A percentile compares a stretch with the other conserved stretches of the same genome.
Conservation (phyloP, 148 eudicot species). For the Silene conica region DNA sequence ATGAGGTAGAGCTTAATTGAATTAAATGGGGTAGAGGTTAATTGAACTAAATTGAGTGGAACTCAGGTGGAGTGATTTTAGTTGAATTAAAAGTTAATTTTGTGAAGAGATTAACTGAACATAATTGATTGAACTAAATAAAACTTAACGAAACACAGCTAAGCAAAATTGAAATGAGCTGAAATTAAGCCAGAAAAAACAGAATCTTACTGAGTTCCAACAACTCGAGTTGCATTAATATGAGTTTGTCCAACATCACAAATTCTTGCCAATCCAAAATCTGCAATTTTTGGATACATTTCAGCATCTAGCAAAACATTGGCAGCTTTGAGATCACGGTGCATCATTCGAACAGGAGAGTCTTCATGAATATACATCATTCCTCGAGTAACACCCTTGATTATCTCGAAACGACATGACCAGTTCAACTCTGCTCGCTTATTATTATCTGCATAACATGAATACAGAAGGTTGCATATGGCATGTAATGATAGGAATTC, state of each 20-base stretch:
- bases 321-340: conserved; percentile 11
- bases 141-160: too few species aligned
- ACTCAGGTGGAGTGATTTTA: too few species aligned
- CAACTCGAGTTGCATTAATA: conserved; percentile 8
- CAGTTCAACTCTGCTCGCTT: conserved; percentile 16
- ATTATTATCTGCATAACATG: conserved; percentile 3
- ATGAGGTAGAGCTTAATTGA: too few species aligned
- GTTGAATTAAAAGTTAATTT: too few species aligned
- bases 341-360: conserved; percentile 8
- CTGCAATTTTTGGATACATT: conserved; percentile 19
- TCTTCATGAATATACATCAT: conserved; percentile 22
- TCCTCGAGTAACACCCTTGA: conserved; percentile 20
- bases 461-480: background rate
- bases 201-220: conserved; percentile 25
- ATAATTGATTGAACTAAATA: too few species aligned
- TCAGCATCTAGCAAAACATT: conserved; percentile 11
- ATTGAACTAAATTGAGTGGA: too few species aligned
- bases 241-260: conserved; percentile 16
- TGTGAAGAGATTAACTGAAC: too few species aligned
- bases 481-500: background rate
- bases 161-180: too few species aligned
- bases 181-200: too few species aligned
- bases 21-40: too few species aligned
- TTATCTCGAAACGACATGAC: conserved; percentile 17
- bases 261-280: conserved; percentile 22